phyloP scores from a whole-genome alignment of 2,329 filamentous ascomycete species.

The Albifimbria verrucaria region DNA sequence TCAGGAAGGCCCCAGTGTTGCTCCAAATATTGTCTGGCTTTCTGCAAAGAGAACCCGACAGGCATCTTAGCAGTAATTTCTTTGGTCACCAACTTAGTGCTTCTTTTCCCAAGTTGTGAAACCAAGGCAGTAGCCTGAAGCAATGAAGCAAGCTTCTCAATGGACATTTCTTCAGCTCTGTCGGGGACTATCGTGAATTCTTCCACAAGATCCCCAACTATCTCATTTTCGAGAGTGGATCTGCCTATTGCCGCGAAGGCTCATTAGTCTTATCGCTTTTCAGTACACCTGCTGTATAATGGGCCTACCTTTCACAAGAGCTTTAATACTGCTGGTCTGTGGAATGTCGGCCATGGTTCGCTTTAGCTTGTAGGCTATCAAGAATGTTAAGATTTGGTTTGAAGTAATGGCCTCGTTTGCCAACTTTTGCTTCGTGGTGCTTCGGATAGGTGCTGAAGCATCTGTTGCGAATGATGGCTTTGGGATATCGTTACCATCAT shows the following conservation, averaged over 20 bases:
- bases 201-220: constrained; percentile 87
- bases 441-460: too few species aligned
- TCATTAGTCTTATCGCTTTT: constrained; percentile 2
- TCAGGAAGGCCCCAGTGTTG: constrained; percentile 84
- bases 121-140: constrained; percentile 81
- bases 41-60: constrained; percentile 97
- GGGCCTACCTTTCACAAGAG: constrained; percentile 73
- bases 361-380: too few species aligned
- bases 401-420: too few species aligned
- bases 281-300: neutral
- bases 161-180: constrained; percentile 82
- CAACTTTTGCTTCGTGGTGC: too few species aligned
- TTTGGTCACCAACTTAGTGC: constrained; percentile 85
- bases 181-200: constrained; percentile 95
- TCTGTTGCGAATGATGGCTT: too few species aligned
- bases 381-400: too few species aligned
- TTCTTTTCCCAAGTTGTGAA: constrained; percentile 99
- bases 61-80: constrained; percentile 99
- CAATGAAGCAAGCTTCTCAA: constrained; percentile 84
- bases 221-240: constrained; percentile 92
- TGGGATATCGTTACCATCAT: too few species aligned
- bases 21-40: constrained; percentile 91
- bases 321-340: too few species aligned
- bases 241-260: constrained; percentile 58
- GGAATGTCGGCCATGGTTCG: too few species aligned